phyloP scores from a whole-genome alignment of 139 green algal species.

The Prasinococcaceae sp. region DNA sequence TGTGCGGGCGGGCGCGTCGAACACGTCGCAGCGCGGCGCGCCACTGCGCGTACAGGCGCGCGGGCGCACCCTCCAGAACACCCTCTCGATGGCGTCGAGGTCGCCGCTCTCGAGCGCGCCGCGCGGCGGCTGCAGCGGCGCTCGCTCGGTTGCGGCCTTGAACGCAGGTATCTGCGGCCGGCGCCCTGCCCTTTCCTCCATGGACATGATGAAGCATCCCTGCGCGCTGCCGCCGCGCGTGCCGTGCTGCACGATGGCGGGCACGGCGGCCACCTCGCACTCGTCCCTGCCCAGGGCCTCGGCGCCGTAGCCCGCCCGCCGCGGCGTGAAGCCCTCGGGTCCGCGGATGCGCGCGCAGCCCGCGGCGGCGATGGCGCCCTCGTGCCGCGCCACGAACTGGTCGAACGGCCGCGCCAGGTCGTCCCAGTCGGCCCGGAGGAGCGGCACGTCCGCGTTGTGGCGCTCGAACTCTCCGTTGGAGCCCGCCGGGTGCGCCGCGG shows the following conservation, averaged over 20 bases:
- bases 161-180: too few species aligned
- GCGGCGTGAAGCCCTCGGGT: slow-evolving; percentile 43
- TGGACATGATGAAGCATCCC: too few species aligned
- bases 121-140: too few species aligned
- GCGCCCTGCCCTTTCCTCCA: too few species aligned
- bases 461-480: too few species aligned
- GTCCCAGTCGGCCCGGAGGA: too few species aligned
- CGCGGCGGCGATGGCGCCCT: slow-evolving; percentile 24
- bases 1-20: neutral
- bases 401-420: slow-evolving; percentile 40
- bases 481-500: too few species aligned
- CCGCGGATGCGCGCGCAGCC: slow-evolving; percentile 50
- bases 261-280: slow-evolving; percentile 25
- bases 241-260: slow-evolving; percentile 21
- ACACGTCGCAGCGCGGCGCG: slow-evolving; percentile 4
- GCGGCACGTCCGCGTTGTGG: too few species aligned
- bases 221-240: too few species aligned
- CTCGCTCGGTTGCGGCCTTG: too few species aligned
- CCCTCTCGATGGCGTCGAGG: too few species aligned
- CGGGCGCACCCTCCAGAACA: slow-evolving; percentile 12
- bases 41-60: slow-evolving; percentile 25
- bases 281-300: slow-evolving; percentile 8
- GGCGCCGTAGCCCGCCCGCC: slow-evolving; percentile 37
- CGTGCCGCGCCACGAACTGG: slow-evolving; percentile 38
- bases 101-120: too few species aligned